Evolutionary conservation across 2,329 filamentous ascomycete species (phyloP).

Genomic region (Monosporascus sp.): DNA sequence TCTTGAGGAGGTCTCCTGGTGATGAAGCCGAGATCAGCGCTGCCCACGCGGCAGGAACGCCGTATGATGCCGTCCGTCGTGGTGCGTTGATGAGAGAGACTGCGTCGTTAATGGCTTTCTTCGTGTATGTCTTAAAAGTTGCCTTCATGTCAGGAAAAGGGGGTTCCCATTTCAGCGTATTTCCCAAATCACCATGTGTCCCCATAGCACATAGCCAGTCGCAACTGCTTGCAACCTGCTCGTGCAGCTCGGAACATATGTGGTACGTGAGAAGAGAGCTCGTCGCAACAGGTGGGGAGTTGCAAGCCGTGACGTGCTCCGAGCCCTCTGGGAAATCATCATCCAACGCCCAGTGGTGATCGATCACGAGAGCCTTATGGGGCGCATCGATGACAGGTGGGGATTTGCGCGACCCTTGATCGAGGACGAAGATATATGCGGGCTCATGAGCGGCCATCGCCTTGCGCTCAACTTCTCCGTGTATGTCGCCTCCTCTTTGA

Average conservation of each 20-base stretch:
- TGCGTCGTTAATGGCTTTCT: constrained; percentile 56
- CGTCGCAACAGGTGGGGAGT: constrained; percentile 60
- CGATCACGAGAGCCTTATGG: constrained; percentile 53
- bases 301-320: constrained; percentile 54
- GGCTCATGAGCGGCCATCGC: constrained; percentile 46
- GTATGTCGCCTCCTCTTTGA: constrained; percentile 53
- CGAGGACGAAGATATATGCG: constrained; percentile 56
- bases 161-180: constrained; percentile 56
- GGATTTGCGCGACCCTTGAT: constrained; percentile 56
- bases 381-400: constrained; percentile 45
- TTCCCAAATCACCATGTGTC: constrained; percentile 62
- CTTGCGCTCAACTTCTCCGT: constrained; percentile 45
- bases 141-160: constrained; percentile 62
- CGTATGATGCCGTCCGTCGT: constrained; percentile 53
- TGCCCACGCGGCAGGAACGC: constrained; percentile 56
- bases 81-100: constrained; percentile 62
- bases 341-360: constrained; percentile 54
- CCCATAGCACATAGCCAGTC: constrained; percentile 60
- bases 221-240: constrained; percentile 40
- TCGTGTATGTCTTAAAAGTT: constrained; percentile 55
- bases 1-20: constrained; percentile 46
- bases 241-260: constrained; percentile 53
- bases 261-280: constrained; percentile 59
- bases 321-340: constrained; percentile 52
- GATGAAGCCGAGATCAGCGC: constrained; percentile 45